Base-by-base conservation (phyloP, 1,284 basidiomycete genomes). In the Uromyces viciae-fabae region DNA sequence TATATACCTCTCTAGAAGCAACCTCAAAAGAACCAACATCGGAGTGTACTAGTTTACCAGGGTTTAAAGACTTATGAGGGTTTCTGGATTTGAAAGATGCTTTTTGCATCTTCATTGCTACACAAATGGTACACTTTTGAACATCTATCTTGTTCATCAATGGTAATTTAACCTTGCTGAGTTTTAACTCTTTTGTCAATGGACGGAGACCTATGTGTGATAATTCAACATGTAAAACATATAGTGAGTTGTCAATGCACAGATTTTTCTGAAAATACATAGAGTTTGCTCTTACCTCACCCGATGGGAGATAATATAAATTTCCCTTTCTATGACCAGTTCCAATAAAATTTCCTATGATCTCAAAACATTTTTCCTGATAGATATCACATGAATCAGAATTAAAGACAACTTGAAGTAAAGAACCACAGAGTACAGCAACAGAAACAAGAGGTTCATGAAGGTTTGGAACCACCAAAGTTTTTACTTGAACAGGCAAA, bases 191-290 rank as follows among this genome's bases (percentile, higher is more conserved):
- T 0, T 25, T 25, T n/a, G 52, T 74, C 5, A 72, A 43, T 3
- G 69, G 69, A 22, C 31, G 25, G 4, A 49, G 69, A 15, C 69
- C 69, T 72, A 72, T 46, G 40, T 72, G 69, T 2, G n/a, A 46
- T 2, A 72, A 31, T 2, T 14, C 11, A 19, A 49, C 3, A 28
- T 72, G 69, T 31, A 46, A 31, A 72, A 19, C 49, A 4, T 5
- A 11, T 1, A 72, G 69, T 46, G 69, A 46, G 7, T 7, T 4
- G 49, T 72, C 42, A 72, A 31, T 49, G 42, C 11, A 14, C 0
- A 19, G 25, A 15, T 11, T 2, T 22, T 28, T 2, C 19, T 19
- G 36, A 9, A 33, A 64, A 11, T 3, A 11, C 40, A 9, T 38
- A 8, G 28, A 33, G 64, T 15, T 7, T 64, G 7, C 58, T 25